Evolutionary conservation across 345 rosid genomes (phyloP).

Genomic region (Carallia brachiata): DNA sequence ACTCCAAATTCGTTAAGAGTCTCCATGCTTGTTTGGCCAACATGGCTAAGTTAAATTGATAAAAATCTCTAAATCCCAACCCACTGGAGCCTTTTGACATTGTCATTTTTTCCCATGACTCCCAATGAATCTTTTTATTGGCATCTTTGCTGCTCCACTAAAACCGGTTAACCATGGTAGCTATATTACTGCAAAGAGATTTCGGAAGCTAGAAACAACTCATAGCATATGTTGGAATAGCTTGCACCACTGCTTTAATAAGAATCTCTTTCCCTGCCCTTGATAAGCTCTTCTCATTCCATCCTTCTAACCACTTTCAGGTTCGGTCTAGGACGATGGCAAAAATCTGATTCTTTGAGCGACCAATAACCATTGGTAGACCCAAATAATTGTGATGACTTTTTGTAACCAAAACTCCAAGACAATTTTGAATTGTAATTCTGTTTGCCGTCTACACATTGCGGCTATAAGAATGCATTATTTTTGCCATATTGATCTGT

Average conservation of each 20-base stretch:
- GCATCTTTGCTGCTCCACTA: neutral
- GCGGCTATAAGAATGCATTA: no score
- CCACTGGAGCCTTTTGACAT: neutral
- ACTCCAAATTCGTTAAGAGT: neutral
- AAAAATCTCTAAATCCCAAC: neutral
- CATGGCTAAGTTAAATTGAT: neutral
- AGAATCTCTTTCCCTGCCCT: neutral
- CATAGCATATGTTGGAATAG: neutral
- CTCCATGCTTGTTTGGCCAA: neutral
- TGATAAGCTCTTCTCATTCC: neutral
- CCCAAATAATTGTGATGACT: neutral
- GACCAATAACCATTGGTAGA: neutral
- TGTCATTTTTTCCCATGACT: neutral
- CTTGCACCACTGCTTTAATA: neutral
- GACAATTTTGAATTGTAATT: no score
- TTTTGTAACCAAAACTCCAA: no score
- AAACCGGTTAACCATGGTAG: neutral
- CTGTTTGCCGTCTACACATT: no score
- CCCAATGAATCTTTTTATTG: neutral
- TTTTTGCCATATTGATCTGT: no score
- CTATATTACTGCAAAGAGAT: neutral
- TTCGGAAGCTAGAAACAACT: neutral
- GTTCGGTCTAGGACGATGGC: neutral
- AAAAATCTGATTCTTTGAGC: neutral
- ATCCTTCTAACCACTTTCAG: neutral